Base-by-base conservation (phyloP, 1,284 basidiomycete species). In the Boletus semigastroideus region DNA sequence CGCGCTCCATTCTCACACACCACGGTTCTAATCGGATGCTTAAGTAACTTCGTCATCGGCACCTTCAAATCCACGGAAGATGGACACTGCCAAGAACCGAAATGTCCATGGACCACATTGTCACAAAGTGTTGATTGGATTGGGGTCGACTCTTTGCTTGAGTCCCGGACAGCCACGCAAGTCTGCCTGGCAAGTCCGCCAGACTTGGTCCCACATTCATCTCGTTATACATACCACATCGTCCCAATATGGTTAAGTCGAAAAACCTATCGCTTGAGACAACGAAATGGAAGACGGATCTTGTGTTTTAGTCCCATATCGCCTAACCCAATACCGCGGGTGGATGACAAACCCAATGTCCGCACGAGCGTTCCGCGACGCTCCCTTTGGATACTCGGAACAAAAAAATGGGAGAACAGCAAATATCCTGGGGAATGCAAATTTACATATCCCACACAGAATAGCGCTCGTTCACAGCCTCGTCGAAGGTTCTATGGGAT, bases 351-450 rank as follows among this genome's bases (percentile, higher is more conserved):
- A 42, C 38, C 50, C 17, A 20, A 40, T 34, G 10, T 22, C 27
- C 25, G 13, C 38, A 53, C 59, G 63, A 62, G 45, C 46, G 16
- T 66, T 60, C 62, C 63, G 65, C 65, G 61, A 66, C 49, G 19
- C 34, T 36, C 17, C n/a, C 34, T 36, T 61, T 52, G 49, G 55
- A 19, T 7, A 42, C 48, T 47, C 47, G 60, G 59, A 34, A 28
- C 19, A 16, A 36, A 36, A 34, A 36, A 13, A 14, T 6, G 30
- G 4, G 34, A 31, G 31, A 31, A 12, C 4, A 31, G 14, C 17
- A n/a, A 36, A 34, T 8, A 42, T 13, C 25, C 37, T 39, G 31
- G 9, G 34, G 37, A 41, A 51, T 42, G 39, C 33, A n/a, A 41
- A 54, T 49, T 53, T 52, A 48, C 50, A 52, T 38, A 48, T 51